Conservation (phyloP, 305 asterid species). For the Fraxinus nigra region DNA sequence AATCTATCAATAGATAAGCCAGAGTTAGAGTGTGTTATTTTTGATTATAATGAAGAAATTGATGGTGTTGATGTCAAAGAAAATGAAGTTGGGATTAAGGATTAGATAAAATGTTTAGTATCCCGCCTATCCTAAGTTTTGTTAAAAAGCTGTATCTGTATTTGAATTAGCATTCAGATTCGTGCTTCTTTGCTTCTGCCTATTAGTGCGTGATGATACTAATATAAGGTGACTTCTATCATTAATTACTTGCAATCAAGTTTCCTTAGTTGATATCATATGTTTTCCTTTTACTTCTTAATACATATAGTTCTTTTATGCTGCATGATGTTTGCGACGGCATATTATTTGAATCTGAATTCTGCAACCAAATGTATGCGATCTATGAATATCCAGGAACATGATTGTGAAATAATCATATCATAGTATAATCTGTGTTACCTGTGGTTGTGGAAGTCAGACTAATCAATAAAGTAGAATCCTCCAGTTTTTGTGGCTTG, state of each 20-base stretch:
- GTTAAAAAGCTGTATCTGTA: neutral
- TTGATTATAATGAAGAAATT: neutral
- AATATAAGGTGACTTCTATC: neutral
- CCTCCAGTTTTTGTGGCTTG: neutral
- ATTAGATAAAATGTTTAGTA: neutral
- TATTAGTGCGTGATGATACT: neutral
- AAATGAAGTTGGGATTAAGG: neutral
- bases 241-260: neutral
- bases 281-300: neutral
- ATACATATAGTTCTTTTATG: neutral
- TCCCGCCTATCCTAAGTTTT: neutral
- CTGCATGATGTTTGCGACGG: neutral
- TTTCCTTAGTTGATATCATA: neutral
- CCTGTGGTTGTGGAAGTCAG: neutral
- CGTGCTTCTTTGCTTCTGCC: neutral
- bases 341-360: neutral
- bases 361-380: neutral
- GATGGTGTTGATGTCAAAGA: neutral
- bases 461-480: neutral
- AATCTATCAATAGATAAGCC: neutral
- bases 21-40: neutral
- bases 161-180: no score
- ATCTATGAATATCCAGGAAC: neutral
- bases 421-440: neutral
- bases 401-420: neutral